Conservation (phyloP, 257 asterid species). For the Nicotiana benthamiana region DNA sequence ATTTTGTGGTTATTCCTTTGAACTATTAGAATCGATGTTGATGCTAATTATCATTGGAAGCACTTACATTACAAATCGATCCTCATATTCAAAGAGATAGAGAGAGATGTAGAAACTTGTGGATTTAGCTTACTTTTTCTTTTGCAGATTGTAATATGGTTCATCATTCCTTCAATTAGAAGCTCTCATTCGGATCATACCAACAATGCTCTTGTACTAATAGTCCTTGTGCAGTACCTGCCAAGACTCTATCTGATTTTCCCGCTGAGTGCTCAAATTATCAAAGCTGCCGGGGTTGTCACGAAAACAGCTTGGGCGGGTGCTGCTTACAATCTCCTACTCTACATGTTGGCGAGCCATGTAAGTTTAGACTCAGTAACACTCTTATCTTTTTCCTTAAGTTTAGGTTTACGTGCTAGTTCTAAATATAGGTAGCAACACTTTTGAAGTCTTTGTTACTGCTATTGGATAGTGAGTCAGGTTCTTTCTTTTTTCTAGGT, state of each 20-base stretch:
- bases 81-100: too few species aligned
- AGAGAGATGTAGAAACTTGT: not conserved
- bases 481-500: constrained; percentile 29
- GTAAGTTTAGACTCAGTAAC: constrained; percentile 23
- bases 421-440: not conserved
- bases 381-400: not conserved
- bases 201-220: constrained; percentile 57
- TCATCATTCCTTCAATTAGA: constrained; percentile 65
- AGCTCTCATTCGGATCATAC: constrained; percentile 78
- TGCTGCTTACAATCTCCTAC: constrained; percentile 69
- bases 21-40: not conserved
- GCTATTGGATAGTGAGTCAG: not conserved
- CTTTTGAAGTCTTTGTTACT: not conserved
- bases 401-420: not conserved
- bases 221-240: constrained; percentile 60
- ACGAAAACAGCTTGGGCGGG: constrained; percentile 95
- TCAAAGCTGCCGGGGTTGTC: constrained; percentile 81
- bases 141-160: constrained; percentile 82
- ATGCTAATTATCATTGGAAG: not conserved
- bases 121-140: not conserved
- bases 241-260: constrained; percentile 73
- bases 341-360: constrained; percentile 86
- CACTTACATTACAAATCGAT: not conserved
- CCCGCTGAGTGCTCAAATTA: constrained; percentile 73
- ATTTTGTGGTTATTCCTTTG: not conserved